phyloP scores from a whole-genome alignment of 257 asterid genomes.

The Solanum chilense region DNA sequence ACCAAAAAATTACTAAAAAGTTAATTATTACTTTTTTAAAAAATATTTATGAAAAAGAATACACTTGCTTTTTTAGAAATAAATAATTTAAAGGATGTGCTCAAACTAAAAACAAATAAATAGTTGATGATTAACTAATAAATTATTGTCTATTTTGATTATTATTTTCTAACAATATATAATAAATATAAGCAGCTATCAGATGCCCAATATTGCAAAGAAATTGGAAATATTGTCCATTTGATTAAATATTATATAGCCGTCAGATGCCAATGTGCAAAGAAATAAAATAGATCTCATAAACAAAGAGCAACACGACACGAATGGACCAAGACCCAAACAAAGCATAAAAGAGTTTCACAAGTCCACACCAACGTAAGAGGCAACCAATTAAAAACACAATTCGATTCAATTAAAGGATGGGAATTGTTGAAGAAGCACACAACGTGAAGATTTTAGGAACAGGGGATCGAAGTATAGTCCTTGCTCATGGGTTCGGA shows the following conservation, averaged over 20 bases:
- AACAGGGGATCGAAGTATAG: conserved; percentile 31
- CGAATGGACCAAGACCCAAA: not conserved
- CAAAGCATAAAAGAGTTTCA: not conserved
- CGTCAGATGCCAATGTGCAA: not conserved
- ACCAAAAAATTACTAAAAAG: not conserved
- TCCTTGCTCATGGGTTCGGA: conserved; percentile 70
- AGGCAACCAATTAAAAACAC: not conserved
- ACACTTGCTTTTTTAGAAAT: too few relatives aligned
- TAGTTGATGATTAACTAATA: not conserved
- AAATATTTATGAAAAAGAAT: not conserved
- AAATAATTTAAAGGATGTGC: not conserved
- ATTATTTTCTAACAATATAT: not conserved
- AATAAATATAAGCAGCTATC: not conserved
- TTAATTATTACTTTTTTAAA: not conserved
- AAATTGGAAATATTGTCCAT: not conserved
- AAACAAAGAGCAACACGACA: not conserved
- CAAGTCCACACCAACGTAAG: not conserved
- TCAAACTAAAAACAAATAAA: not conserved
- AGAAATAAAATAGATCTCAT: not conserved
- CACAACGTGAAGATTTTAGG: conserved; percentile 73
- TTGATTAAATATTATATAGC: not conserved
- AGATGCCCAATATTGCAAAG: not conserved
- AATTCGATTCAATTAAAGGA: not conserved
- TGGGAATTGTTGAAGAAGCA: conserved; percentile 55
- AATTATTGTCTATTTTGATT: not conserved